Evolutionary conservation across 2,329 filamentous ascomycete species (phyloP).

Genomic region (Trichothecium sympodiale): DNA sequence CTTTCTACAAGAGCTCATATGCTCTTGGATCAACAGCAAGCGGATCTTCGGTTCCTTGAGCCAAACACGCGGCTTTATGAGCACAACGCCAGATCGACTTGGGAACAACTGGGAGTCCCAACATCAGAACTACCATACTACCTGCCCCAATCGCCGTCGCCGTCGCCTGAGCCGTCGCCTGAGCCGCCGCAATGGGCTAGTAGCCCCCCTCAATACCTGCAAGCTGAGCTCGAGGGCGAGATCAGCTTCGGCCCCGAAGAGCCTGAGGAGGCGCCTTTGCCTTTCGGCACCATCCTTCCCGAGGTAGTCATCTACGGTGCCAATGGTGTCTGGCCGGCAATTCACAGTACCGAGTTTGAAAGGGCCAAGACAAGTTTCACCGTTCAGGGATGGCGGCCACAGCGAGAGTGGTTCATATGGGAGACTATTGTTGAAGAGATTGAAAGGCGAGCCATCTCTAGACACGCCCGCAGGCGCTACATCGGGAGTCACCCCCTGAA

Average conservation of each 20-base stretch:
- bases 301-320: constrained; percentile 5
- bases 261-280: too few relatives aligned
- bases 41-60: constrained; percentile 24
- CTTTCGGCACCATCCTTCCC: too few relatives aligned
- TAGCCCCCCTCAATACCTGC: too few relatives aligned
- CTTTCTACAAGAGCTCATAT: not conserved
- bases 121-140: too few relatives aligned
- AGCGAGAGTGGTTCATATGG: constrained; percentile 22
- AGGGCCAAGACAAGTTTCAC: constrained; percentile 25
- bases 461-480: not conserved
- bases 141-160: too few relatives aligned
- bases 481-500: not conserved
- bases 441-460: constrained; percentile 11
- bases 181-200: too few relatives aligned
- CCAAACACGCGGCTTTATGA: constrained; percentile 22
- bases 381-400: constrained; percentile 32
- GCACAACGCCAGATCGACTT: too few relatives aligned
- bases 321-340: constrained; percentile 20
- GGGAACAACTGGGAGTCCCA: too few relatives aligned
- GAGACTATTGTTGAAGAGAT: constrained; percentile 16
- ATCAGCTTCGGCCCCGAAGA: too few relatives aligned
- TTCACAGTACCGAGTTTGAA: constrained; percentile 23
- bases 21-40: not conserved
- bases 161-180: too few relatives aligned
- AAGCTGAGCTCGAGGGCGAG: too few relatives aligned